These are phyloP conservation scores for Cucumis sativus DNA, from an alignment of 306 rosid species.

Conservation along the genomic window Cucumber_9930_V3 NC_026658.2:24846501-24847000, in stretches of 20 bases:
- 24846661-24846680: neutral
- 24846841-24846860: slow-evolving; percentile 55
- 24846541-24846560: slow-evolving; percentile 61
- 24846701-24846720: neutral
- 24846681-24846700: neutral
- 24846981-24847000: neutral
- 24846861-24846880: slow-evolving; percentile 27
- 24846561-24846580: slow-evolving; percentile 57
- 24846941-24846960: slow-evolving; percentile 14
- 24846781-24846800: neutral
- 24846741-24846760: neutral
- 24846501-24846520: slow-evolving; percentile 11
- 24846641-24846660: slow-evolving; percentile 6
- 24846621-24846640: slow-evolving; percentile 48
- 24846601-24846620: slow-evolving; percentile 51
- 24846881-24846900: slow-evolving; percentile 52
- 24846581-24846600: slow-evolving; percentile 55
- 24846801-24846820: neutral
- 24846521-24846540: slow-evolving; percentile 88
- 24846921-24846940: neutral
- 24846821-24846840: slow-evolving; percentile 40
- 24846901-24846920: slow-evolving; percentile 16
- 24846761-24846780: neutral
- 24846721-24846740: neutral
- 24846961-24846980: neutral